Percentiles rank a stretch among this genome's conserved stretches.
Conservation (phyloP, 1,284 basidiomycete genomes). For the Moniliophthora roreri region DNA sequence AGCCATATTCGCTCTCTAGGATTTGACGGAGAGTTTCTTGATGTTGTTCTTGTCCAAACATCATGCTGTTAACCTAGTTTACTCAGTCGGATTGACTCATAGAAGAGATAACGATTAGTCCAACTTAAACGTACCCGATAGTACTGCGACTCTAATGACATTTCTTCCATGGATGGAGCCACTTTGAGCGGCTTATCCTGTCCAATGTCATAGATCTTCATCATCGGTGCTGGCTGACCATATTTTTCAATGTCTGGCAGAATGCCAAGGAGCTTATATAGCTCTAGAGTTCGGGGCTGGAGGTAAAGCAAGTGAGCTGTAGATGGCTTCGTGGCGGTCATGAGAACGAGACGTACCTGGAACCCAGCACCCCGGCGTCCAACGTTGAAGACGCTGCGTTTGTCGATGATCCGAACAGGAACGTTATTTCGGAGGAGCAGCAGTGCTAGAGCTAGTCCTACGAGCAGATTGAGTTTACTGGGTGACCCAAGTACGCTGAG, state of each 20-base stretch:
- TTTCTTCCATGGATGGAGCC: neutral
- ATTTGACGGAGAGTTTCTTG: slow-evolving; percentile 34
- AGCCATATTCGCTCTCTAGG: slow-evolving; percentile 27
- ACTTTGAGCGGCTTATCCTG: neutral
- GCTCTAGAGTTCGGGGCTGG: slow-evolving; percentile 17
- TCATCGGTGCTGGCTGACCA: neutral
- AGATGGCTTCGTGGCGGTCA: neutral
- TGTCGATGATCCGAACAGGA: slow-evolving; percentile 19
- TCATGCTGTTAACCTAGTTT: slow-evolving; percentile 11
- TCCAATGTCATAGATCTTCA: neutral
- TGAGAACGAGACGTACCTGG: neutral
- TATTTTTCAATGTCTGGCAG: slow-evolving; percentile 7
- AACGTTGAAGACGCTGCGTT: slow-evolving; percentile 10
- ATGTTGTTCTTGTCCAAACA: slow-evolving; percentile 38
- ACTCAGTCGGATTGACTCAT: slow-evolving; percentile 27
- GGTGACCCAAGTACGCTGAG: too few species aligned
- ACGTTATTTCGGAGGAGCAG: slow-evolving; percentile 17
- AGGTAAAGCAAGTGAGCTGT: neutral
- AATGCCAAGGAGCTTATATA: slow-evolving; percentile 19
- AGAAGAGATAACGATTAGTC: neutral
- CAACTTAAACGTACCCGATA: too few species aligned
- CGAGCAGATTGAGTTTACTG: slow-evolving; percentile 17
- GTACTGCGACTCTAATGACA: neutral
- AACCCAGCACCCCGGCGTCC: slow-evolving; percentile 19
- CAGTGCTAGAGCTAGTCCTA: slow-evolving; percentile 25